Base-by-base conservation (phyloP, 2,329 filamentous ascomycete species). In the Colletotrichum kahawae region DNA sequence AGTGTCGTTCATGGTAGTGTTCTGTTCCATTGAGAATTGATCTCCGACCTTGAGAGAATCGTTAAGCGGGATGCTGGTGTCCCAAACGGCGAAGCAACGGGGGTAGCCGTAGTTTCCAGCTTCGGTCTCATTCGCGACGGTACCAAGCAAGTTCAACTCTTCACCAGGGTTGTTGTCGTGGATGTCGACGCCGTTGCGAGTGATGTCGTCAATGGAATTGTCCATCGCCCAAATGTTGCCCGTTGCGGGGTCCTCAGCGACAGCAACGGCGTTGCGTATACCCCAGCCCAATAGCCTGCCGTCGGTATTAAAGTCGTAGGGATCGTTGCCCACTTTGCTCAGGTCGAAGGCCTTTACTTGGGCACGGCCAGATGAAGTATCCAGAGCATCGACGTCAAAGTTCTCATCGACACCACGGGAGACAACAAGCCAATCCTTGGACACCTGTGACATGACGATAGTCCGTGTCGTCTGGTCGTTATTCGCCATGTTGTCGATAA, bases 81-180 rank as follows among this genome's bases (percentile, higher is more conserved):
- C 85, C 92, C 92, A 94, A 5, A 91, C 88, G 3, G 92, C 86
- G 77, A 90, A 92, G 83, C 92, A 94, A 67, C 71, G 71, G 7
- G 76, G 76, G 69, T 78, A 76, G n/a, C 76, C 16, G 66, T 75
- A 77, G 69, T 78, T 82, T 69, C 88, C 78, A 5, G 76, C 78
- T 9, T 78, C 80, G 33, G 79, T 75, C 33, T 84, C 77, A 18
- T 86, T 84, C 59, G 82, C 16, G 62, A 94, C 84, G 72, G 88
- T 89, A 5, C 93, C 93, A 75, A 93, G 90, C 81, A 91, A 94
- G 82, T 95, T 95, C 81, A 95, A 83, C 82, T 95, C 92, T 80
- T 95, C 94, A 18, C 88, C 93, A 0, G 93, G 93, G 79, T 95
- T 95, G 79, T 94, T 87, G 75, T 90, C 82, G 78, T 93, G 91